Base-by-base conservation (phyloP, 768 basidiomycete genomes). In the Russula virescens region DNA sequence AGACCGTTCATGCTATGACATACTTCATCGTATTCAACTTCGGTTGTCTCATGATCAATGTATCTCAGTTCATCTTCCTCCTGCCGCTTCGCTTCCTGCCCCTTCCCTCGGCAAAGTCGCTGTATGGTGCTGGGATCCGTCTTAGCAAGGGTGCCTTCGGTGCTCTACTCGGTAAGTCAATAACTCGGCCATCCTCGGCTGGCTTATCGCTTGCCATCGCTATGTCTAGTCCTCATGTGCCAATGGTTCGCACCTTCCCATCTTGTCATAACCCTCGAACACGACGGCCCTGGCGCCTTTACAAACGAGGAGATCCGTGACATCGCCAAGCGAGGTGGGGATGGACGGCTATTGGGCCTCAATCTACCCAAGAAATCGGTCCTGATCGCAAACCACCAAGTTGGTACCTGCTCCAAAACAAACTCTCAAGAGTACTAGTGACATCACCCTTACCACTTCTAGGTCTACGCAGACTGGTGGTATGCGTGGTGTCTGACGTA, bases 331-430 rank as follows among this genome's bases (percentile, higher is more conserved):
- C 82, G 79, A 58, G 81, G 91, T 68, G 68, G 70, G 26, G 71
- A 74, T 2, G 91, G 92, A 9, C 75, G 77, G 40, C 79, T 88
- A 35, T 71, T 80, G 2, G 79, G 78, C 9, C 75, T 98, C 57
- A 81, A 85, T 60, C 73, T 97, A 19, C 92, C 94, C 1, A 82
- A 82, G 66, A 87, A 92, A 72, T 82, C 87, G 38, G 87, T 98
- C 26, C 75, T 94, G 65, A 91, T 94, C 68, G 84, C 91, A 16
- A 99, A 99, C 72, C 96, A 99, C 72, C 96, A 95, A 79, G 92
- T 93, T 21, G 19, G 59, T 57, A 14, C 43, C 34, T 40, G 25
- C 31, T 43, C 21, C 7, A 26, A 46, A 45, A 47, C 10, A 31
- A 19, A 43, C 38, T 26, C 31, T 19, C 18, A 40, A 40, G 16